These are phyloP conservation scores for Ampelocalamus luodianensis DNA, from an alignment of 176 grass and related monocot genomes.

Conservation along the genomic window DNA sequence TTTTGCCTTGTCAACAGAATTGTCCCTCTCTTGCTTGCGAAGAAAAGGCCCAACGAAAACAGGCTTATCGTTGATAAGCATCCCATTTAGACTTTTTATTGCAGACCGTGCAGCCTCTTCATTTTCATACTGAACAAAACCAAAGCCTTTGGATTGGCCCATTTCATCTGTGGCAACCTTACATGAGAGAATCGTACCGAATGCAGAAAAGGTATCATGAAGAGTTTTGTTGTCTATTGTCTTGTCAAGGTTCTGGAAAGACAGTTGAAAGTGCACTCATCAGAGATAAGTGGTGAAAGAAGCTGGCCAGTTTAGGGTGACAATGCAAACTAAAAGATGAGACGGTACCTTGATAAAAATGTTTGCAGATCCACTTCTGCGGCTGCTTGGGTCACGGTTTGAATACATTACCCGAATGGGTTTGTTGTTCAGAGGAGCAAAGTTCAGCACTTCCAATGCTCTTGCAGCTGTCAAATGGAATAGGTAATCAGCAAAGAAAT, in stretches of 20 bases:
- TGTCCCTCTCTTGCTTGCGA: constrained; percentile 83
- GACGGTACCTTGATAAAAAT: constrained; percentile 83
- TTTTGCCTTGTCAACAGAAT: constrained; percentile 67
- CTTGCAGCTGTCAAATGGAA: constrained; percentile 62
- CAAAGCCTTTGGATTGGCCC: constrained; percentile 86
- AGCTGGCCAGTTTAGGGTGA: neutral
- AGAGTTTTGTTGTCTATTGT: constrained; percentile 78
- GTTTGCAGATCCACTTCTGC: constrained; percentile 77
- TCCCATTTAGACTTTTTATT: constrained; percentile 72
- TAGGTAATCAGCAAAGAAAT: constrained; percentile 21
- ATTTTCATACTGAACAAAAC: constrained; percentile 91
- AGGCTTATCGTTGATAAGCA: constrained; percentile 87
- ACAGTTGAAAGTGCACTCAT: constrained; percentile 31
- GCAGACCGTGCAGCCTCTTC: constrained; percentile 69
- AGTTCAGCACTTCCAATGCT: constrained; percentile 69
- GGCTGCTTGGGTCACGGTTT: constrained; percentile 76
- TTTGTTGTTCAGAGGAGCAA: constrained; percentile 65
- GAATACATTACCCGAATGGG: constrained; percentile 82
- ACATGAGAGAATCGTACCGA: constrained; percentile 76
- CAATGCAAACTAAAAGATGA: constrained; percentile 29
- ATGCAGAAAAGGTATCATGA: constrained; percentile 73
- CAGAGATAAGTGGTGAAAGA: neutral
- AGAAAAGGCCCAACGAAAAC: constrained; percentile 86
- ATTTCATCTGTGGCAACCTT: constrained; percentile 72
- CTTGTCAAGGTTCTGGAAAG: constrained; percentile 85